Conservation (phyloP, 176 grass and related monocot genomes). For the Metroxylon sagu region DNA sequence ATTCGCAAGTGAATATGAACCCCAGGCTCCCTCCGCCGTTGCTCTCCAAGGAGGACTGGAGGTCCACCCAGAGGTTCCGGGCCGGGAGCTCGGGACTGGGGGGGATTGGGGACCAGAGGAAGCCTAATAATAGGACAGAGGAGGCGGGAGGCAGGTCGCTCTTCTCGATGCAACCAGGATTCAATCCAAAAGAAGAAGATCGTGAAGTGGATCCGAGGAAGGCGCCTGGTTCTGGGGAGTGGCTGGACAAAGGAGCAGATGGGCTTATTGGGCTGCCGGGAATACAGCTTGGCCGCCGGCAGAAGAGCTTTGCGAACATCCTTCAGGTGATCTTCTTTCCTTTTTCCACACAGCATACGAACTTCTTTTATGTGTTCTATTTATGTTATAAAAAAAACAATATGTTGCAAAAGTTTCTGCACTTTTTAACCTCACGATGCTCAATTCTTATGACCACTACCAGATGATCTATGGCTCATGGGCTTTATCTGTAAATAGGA, state of each 20-base stretch:
- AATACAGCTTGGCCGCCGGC: slow-evolving; percentile 34
- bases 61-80: slow-evolving; percentile 37
- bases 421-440: too few species aligned
- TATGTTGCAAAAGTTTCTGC: too few species aligned
- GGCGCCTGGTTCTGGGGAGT: slow-evolving; percentile 4
- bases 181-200: too few species aligned
- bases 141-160: neutral
- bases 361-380: neutral
- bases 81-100: slow-evolving; percentile 13
- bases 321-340: slow-evolving; percentile 50
- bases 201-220: neutral
- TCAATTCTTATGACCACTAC: too few species aligned
- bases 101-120: slow-evolving; percentile 52
- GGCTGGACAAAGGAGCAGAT: slow-evolving; percentile 6
- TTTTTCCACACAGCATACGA: neutral
- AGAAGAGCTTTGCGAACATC: slow-evolving; percentile 41
- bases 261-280: slow-evolving; percentile 36
- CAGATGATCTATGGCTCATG: too few species aligned
- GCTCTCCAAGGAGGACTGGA: slow-evolving; percentile 67
- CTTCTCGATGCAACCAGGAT: neutral
- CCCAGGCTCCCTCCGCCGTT: slow-evolving; percentile 58
- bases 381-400: too few species aligned
- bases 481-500: too few species aligned
- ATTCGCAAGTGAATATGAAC: slow-evolving; percentile 68
- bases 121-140: slow-evolving; percentile 5